phyloP scores from a whole-genome alignment of 352 stramenopile species.

The Globisporangium perplexum region DNA sequence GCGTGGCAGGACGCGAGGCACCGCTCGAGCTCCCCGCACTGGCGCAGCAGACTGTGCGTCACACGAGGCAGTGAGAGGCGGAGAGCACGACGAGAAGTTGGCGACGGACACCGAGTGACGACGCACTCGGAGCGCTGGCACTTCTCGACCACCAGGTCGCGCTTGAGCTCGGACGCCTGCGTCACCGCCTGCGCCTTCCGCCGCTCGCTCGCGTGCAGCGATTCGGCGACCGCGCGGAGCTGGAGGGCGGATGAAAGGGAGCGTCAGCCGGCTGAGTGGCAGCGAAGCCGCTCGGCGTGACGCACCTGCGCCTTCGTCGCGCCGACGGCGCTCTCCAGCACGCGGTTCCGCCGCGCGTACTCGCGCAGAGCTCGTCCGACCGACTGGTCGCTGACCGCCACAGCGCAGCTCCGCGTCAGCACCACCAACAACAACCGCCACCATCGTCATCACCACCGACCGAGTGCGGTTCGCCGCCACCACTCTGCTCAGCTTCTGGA shows the following conservation, averaged over 20 bases:
- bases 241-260: background rate
- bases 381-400: constrained; percentile 25
- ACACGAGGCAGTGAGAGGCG: background rate
- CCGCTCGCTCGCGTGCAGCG: constrained; percentile 31
- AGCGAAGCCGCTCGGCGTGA: no score
- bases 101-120: background rate
- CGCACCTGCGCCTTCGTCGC: constrained; percentile 34
- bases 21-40: constrained; percentile 47
- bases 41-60: constrained; percentile 36
- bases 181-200: constrained; percentile 29
- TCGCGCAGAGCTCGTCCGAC: constrained; percentile 40
- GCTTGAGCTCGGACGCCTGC: constrained; percentile 33
- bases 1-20: constrained; percentile 38
- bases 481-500: constrained; percentile 28
- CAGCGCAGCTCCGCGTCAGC: background rate
- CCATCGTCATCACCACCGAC: constrained; percentile 6
- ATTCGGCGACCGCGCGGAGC: constrained; percentile 17
- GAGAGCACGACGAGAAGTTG: background rate
- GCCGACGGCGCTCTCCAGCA: constrained; percentile 31
- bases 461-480: constrained; percentile 23
- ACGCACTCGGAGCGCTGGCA: constrained; percentile 55
- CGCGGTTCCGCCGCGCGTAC: constrained; percentile 46
- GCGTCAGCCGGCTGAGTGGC: constrained; percentile 19
- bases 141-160: constrained; percentile 43
- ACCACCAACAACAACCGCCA: background rate